These are phyloP conservation scores for Crataegus laevigata DNA, from an alignment of 306 rosid genomes.

Conservation along the genomic window DNA sequence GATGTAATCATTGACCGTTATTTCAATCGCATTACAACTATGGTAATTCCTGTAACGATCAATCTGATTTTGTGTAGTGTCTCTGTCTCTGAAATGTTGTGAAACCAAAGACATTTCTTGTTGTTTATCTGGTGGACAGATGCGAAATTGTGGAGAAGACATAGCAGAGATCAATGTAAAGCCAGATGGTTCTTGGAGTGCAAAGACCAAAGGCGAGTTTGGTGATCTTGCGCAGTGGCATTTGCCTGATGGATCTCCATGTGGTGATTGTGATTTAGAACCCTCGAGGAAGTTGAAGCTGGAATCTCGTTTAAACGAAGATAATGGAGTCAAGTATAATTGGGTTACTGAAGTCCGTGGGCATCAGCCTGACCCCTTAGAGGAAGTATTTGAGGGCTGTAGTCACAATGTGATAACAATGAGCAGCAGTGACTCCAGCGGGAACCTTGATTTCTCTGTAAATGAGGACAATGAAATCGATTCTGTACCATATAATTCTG, in stretches of 20 bases:
- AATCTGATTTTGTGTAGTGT: constrained; percentile 4
- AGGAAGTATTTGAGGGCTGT: neutral
- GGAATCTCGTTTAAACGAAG: neutral
- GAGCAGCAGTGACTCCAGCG: constrained; percentile 11
- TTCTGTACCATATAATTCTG: neutral
- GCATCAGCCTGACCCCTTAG: neutral
- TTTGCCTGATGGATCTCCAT: constrained; percentile 13
- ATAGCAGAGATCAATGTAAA: constrained; percentile 19
- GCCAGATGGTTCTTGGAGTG: constrained; percentile 20
- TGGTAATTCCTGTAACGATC: constrained; percentile 6
- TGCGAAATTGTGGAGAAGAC: constrained; percentile 17
- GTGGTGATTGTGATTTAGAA: constrained; percentile 1
- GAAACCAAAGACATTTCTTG: neutral
- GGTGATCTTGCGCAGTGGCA: constrained; percentile 17
- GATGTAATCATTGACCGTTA: constrained; percentile 16
- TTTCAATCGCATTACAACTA: constrained; percentile 14
- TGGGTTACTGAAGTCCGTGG: neutral
- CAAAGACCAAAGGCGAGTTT: constrained; percentile 9
- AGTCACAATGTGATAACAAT: constrained; percentile 10
- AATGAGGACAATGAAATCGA: constrained; percentile 5
- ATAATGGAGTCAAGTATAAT: neutral
- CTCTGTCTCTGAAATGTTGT: neutral
- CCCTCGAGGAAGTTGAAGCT: neutral
- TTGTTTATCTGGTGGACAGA: constrained; percentile 10
- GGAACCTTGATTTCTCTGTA: neutral